phyloP scores from a whole-genome alignment of 768 basidiomycete species.

The Hypsizygus marmoreus region DNA sequence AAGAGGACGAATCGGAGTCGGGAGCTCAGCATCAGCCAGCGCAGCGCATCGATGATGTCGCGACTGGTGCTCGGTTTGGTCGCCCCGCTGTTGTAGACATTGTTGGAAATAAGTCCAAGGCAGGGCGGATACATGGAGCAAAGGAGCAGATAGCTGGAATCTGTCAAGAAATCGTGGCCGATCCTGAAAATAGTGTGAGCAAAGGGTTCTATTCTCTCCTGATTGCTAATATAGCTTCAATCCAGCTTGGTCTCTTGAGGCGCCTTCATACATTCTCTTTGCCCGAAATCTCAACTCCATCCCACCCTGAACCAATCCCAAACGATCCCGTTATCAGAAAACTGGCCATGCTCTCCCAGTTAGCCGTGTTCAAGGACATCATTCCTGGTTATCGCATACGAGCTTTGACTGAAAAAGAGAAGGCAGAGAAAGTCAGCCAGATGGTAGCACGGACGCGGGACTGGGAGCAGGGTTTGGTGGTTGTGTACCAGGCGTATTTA shows the following conservation, averaged over 20 bases:
- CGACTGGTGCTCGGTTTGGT: constrained; percentile 89
- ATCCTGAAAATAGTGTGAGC: constrained; percentile 93
- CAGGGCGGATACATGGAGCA: constrained; percentile 68
- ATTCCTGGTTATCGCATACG: constrained; percentile 97
- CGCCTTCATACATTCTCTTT: constrained; percentile 90
- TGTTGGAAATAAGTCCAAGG: constrained; percentile 64
- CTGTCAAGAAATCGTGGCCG: constrained; percentile 91
- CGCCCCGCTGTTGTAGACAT: constrained; percentile 76
- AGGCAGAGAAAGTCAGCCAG: constrained; percentile 91
- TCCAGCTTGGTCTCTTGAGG: constrained; percentile 82
- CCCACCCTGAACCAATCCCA: constrained; percentile 66
- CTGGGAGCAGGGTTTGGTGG: constrained; percentile 92
- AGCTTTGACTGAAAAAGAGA: constrained; percentile 85
- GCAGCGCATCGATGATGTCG: constrained; percentile 61
- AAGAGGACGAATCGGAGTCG: constrained; percentile 28
- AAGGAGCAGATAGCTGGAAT: constrained; percentile 94
- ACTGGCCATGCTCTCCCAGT: constrained; percentile 84
- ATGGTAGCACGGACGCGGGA: constrained; percentile 88
- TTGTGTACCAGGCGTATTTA: constrained; percentile 87
- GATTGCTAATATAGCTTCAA: constrained; percentile 4
- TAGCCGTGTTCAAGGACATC: constrained; percentile 95
- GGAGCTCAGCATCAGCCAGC: constrained; percentile 32
- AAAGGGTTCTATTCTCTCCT: not conserved
- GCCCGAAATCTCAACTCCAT: constrained; percentile 65
- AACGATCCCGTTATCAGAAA: constrained; percentile 87